Conservation (phyloP, 352 stramenopile genomes). For the Phytophthora brassicae region DNA sequence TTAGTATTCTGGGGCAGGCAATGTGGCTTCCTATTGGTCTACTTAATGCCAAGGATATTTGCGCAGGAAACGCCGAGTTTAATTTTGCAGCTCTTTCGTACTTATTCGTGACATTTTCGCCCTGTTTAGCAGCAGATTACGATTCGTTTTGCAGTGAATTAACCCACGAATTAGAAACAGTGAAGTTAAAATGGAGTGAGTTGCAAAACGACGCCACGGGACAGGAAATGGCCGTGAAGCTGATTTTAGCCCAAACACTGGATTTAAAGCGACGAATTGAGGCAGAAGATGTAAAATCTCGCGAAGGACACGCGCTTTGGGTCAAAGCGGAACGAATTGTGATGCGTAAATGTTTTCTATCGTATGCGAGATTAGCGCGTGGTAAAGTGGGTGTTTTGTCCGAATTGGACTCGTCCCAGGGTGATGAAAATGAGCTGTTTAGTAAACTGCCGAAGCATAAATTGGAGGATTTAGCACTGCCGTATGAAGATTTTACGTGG, state of each 20-base stretch:
- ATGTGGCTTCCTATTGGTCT: constrained; percentile 69
- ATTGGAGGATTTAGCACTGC: constrained; percentile 51
- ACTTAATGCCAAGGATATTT: constrained; percentile 64
- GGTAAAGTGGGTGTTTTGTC: constrained; percentile 66
- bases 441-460: constrained; percentile 49
- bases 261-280: constrained; percentile 76
- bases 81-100: constrained; percentile 78
- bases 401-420: constrained; percentile 40
- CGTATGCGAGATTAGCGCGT: constrained; percentile 59
- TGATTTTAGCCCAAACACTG: constrained; percentile 67
- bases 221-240: constrained; percentile 41
- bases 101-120: constrained; percentile 66
- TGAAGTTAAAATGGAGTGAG: constrained; percentile 66
- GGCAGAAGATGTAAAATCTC: constrained; percentile 51
- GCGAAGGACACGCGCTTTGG: constrained; percentile 69
- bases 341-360: constrained; percentile 80
- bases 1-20: constrained; percentile 67
- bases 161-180: constrained; percentile 50
- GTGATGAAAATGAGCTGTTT: constrained; percentile 69
- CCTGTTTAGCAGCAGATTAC: constrained; percentile 53
- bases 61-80: constrained; percentile 69
- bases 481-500: constrained; percentile 70
- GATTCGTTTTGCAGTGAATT: constrained; percentile 52
- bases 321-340: constrained; percentile 70
- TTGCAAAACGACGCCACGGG: constrained; percentile 39